These are phyloP conservation scores for Phycomyces nitens DNA, from an alignment of 192 early-diverging fungal genomes.

Conservation along the genomic window DNA sequence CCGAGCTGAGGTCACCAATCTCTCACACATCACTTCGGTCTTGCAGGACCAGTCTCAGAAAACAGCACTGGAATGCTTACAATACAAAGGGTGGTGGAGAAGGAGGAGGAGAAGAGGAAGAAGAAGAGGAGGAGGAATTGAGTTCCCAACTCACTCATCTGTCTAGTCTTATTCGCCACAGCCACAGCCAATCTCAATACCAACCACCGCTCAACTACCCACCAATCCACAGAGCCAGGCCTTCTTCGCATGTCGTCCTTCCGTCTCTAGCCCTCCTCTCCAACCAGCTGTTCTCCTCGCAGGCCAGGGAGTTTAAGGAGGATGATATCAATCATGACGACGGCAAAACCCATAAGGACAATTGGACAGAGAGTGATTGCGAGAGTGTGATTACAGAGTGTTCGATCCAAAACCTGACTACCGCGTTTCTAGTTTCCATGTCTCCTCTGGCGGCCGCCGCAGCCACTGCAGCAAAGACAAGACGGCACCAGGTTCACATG, in stretches of 20 bases:
- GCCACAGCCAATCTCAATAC: too few species aligned
- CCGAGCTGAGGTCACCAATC: neutral
- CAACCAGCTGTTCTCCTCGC: neutral
- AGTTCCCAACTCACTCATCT: too few species aligned
- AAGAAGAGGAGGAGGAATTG: too few species aligned
- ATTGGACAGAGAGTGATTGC: neutral
- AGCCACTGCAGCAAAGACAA: constrained; percentile 6
- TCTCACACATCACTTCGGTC: too few species aligned
- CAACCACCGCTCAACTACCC: too few species aligned
- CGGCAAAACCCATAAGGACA: too few species aligned
- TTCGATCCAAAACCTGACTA: neutral
- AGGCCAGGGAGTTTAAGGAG: neutral
- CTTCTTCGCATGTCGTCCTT: neutral
- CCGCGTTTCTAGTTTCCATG: constrained; percentile 12
- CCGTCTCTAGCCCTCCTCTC: neutral
- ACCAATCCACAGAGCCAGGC: too few species aligned
- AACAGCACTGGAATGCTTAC: too few species aligned
- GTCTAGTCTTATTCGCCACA: too few species aligned
- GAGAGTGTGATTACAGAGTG: neutral
- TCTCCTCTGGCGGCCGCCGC: constrained; percentile 8
- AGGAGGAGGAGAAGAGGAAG: too few species aligned
- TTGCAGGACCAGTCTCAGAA: too few species aligned
- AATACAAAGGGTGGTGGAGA: too few species aligned
- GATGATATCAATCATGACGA: constrained; percentile 7
- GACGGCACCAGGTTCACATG: neutral